Evolutionary conservation across 768 basidiomycete species (phyloP), one percentile per base, ranked within the genome.

Genomic region (Mycena leptocephala): DNA sequence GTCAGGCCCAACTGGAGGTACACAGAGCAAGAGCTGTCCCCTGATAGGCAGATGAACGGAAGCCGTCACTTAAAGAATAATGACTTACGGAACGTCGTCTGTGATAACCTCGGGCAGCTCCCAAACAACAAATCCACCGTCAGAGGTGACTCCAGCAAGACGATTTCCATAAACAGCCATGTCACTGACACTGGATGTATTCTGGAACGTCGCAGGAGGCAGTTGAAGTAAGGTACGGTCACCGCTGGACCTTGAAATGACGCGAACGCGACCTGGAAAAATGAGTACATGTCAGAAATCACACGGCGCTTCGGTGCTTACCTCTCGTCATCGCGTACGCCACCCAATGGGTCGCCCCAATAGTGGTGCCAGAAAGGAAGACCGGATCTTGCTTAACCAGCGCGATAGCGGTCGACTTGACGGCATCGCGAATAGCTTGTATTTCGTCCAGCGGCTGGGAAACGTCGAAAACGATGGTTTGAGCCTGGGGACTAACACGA

Each of bases 271-370:
- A 74, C 94, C 93, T 93, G 16, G 48, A 37, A 37, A 35, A 33
- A 37, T 77, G 3, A 75, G 61, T 71, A 64, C 39, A 65, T 37
- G 74, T 18, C 13, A 32, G 33, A 69, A 63, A 37, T 30, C 35
- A 61, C 35, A 37, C 55, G 62, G 24, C 24, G 28, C 41, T 9
- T 30, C 32, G 46, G 62, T 48, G 18, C 81, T 13, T 75, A 92
- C 94, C 95, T 86, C 94, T 92, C 6, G 94, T 96, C 96, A 97
- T 97, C 30, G 95, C 96, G 80, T 97, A 96, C 20, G 96, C 96
- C 73, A 97, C 96, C 95, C 96, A 97, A 81, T 95, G 94, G 6
- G 96, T 96, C 18, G 96, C 96, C 13, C 96, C 96, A 69, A 97
- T 96, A 37, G 96, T 97, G 16, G 94, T 94, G 20, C 96, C 96